Evolutionary conservation across 768 basidiomycete genomes (phyloP), one percentile per base, ranked within the genome.

Genomic region (Termitomyces sp.): DNA sequence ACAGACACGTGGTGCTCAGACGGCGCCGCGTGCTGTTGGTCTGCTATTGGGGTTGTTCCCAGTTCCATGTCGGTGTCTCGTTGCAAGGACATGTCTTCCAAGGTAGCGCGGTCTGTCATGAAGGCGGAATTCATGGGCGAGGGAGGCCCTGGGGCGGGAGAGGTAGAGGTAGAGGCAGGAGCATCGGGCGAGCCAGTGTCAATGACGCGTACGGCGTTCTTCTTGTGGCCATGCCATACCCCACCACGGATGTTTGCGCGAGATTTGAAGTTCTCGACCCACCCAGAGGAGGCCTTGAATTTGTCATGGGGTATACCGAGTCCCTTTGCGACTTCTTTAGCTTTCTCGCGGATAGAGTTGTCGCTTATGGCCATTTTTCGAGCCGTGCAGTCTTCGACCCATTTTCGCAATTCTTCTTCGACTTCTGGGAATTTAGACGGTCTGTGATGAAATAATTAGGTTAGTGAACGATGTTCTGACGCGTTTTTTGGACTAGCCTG

Each of bases 201-300:
- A 53, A 53, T 62, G 64, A 61, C 49, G 68, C 65, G 60, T 67
- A 65, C 55, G 37, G 36, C 51, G 40, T 26, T 60, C 63, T 5
- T 71, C 71, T 47, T 69, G 67, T 50, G 65, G 66, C 76, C 81
- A 66, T 53, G 73, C 81, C 82, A 87, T 20, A 80, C 72, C 1
- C 90, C 91, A 24, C 82, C 82, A 43, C 84, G 81, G 60, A 95
- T 90, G 58, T 84, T 84, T 62, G 89, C 83, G 34, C 93, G 86
- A 64, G 83, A 81, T 74, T 94, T 95, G 78, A 94, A 95, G 69
- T 92, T 92, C 69, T 95, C 92, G 54, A 95, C 81, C 93, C 93
- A 95, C 4, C 92, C 91, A 10, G 88, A 85, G 67, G 88, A 91
- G n/a, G 90, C 93, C 73, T 94, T 95, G 82, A 95, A 95, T 69